Base-by-base conservation (phyloP, 768 basidiomycete genomes). In the Lactifluus rugatus region DNA sequence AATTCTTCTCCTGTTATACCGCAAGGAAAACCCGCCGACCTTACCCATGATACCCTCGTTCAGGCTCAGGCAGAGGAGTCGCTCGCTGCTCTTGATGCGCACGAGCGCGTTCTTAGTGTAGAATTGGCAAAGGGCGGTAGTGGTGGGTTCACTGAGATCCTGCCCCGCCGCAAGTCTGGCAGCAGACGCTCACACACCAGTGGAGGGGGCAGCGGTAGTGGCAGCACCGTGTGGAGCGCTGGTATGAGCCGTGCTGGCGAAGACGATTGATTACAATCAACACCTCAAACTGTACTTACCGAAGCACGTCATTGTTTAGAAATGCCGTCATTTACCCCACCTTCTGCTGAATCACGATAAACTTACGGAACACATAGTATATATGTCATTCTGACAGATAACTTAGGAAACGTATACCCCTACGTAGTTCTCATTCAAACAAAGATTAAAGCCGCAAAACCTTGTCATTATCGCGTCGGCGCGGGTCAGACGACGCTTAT, bases 201-300 rank as follows among this genome's bases (percentile, higher is more conserved):
- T 39, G 85, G 84, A 8, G 85, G 84, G 61, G 80, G 81, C 37
- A 84, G 82, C 62, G 80, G 81, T 36, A 84, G 82, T 63, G 83
- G 80, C 11, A 87, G 87, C 70, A 92, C 89, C 1, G 86, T 92
- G 28, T 92, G 85, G 84, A 91, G 89, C 68, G 89, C 89, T 51
- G 89, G 89, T 32, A 84, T 88, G 83, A 82, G 82, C 63, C 83
- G 75, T 49, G 74, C 78, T 26, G 82, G 74, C 37, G 76, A 75
- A 14, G 71, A 71, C 49, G 68, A 68, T 51, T 74, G 61, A 61
- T 42, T 48, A 16, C 16, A 19, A 17, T 14, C 16, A 31, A 50
- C 36, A 31, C 16, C 26, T 41, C 48, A 46, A 60, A 50, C 49
- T 46, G 44, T 55, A 39, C 28, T 14, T 11, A 9, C 34, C 17